Evolutionary conservation across 2,329 filamentous ascomycete species (phyloP).

Genomic region (Penicillium glabrum): DNA sequence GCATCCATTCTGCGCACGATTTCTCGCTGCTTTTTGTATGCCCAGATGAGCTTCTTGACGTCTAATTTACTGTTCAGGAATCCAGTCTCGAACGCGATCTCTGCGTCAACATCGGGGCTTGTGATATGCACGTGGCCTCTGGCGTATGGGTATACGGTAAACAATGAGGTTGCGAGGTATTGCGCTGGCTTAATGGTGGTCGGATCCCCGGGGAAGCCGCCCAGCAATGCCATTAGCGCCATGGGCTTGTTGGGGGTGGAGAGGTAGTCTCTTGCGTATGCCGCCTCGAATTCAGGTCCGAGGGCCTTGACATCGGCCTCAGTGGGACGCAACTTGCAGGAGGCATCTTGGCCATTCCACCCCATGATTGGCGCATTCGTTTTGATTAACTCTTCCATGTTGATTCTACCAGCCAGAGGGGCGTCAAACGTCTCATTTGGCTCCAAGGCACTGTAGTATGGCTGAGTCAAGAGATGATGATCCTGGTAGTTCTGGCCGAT

Average conservation of each 20-base stretch:
- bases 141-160: neutral
- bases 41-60: neutral
- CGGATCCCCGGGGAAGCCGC: neutral
- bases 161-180: neutral
- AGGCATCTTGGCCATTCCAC: neutral
- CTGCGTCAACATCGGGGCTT: neutral
- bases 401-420: neutral
- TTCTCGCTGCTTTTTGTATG: neutral
- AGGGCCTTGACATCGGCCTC: neutral
- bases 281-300: neutral
- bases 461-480: neutral
- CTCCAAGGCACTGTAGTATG: neutral
- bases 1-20: neutral
- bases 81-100: neutral
- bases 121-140: neutral
- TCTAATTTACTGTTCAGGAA: neutral
- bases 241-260: neutral
- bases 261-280: neutral
- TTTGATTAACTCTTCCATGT: slow-evolving; percentile 1
- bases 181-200: neutral
- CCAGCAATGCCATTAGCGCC: neutral
- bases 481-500: neutral
- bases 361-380: neutral
- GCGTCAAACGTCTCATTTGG: neutral
- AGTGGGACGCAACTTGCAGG: neutral